Base-by-base conservation (phyloP, 2,329 filamentous ascomycete genomes). In the Fusarium penzigii region DNA sequence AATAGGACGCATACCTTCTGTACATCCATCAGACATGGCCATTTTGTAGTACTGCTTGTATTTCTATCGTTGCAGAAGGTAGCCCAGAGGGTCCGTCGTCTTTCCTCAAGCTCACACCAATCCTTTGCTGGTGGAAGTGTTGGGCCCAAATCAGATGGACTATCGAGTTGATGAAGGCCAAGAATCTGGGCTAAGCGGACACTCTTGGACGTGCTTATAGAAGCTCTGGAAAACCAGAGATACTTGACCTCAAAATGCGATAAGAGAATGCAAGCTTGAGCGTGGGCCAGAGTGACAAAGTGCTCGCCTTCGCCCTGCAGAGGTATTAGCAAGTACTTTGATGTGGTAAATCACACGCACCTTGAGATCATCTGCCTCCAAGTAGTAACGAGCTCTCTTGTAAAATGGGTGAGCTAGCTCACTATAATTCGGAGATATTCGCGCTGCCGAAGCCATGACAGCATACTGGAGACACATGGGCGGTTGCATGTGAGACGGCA, bases 31-130 rank as follows among this genome's bases (percentile, higher is more conserved):
- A 84, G 75, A 76, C 89, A 86, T 0, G 92, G 91, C 92, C 92
- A 96, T 2, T 90, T 90, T 3, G 90, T 94, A 13, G 89, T 91
- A 42, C 92, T 88, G 65, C 88, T 92, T 2, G 88, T 86, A 70
- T 92, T 92, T 42, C 89, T 82, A 68, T 96, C 92, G 32, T 86
- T 77, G 61, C 85, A 88, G 62, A 92, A 96, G 1, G 84, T 79
- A 62, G 85, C 81, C 92, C 92, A 96, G 60, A 95, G 92, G 0
- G 88, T 86, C 55, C 92, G 80, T 48, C 92, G 79, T 49, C 92
- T 80, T 69, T 96, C 92, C 46, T 78, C 76, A 3, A 71, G 56
- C 48, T 96, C 92, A 1, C 83, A 85, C 89, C 89, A 95, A 65
- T 92, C 89, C 63, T 80, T 84, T 0, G 91, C 80, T 1, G 89